These are phyloP conservation scores for Nymphaea thermarum DNA, from an alignment of 164 flowering plant genomes.

Conservation along the genomic window DNA sequence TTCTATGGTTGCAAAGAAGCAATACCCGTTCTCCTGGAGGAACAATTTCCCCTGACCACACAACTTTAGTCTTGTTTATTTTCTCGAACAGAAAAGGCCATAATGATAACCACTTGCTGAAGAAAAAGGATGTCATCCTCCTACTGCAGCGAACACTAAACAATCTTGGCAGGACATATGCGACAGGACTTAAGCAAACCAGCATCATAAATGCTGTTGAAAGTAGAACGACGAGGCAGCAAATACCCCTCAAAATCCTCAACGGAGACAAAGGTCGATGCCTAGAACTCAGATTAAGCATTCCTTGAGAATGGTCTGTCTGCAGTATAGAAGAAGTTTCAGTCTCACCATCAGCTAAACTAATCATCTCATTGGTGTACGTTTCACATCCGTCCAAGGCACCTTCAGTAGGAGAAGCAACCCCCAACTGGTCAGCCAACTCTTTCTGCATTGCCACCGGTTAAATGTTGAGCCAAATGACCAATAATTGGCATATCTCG, in stretches of 20 bases:
- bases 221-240: constrained; percentile 56
- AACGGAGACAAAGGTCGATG: constrained; percentile 43
- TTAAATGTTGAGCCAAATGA: not conserved
- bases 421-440: not conserved
- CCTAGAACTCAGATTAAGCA: constrained; percentile 14
- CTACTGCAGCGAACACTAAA: constrained; percentile 71
- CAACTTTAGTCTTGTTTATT: constrained; percentile 72
- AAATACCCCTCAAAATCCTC: constrained; percentile 53
- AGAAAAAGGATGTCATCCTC: constrained; percentile 43
- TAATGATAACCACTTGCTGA: constrained; percentile 73
- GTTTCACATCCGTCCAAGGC: not conserved
- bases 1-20: constrained; percentile 82
- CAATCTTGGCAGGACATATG: constrained; percentile 34
- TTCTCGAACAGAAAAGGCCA: constrained; percentile 97
- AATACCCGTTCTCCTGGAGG: constrained; percentile 65
- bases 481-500: not conserved
- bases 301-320: not conserved
- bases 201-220: constrained; percentile 68
- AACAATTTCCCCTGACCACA: constrained; percentile 69
- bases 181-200: constrained; percentile 39
- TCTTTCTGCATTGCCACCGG: not conserved
- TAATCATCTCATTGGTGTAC: not conserved
- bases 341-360: not conserved
- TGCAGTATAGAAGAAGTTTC: not conserved
- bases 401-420: not conserved